Evolutionary conservation across 2,329 filamentous ascomycete genomes (phyloP).

Genomic region (Colletotrichum orchidophilum): DNA sequence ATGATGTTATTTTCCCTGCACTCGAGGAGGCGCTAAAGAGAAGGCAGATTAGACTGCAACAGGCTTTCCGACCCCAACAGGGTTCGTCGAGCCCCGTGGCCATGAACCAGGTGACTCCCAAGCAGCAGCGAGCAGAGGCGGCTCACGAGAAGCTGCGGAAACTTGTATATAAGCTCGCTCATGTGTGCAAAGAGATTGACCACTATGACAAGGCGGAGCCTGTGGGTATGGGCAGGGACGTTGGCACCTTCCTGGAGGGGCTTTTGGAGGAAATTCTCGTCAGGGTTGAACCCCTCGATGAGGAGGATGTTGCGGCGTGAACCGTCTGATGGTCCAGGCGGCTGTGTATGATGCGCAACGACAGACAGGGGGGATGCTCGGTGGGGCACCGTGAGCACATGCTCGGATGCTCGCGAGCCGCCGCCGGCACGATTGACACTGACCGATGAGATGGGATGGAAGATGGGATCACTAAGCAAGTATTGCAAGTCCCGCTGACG

Average conservation of each 20-base stretch:
- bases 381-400: background rate
- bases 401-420: background rate
- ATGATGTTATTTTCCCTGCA: slow-evolving; percentile 91
- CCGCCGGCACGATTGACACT: background rate
- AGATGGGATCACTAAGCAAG: background rate
- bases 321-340: slow-evolving; percentile 24
- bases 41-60: slow-evolving; percentile 71
- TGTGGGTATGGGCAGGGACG: slow-evolving; percentile 93
- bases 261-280: slow-evolving; percentile 94
- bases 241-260: slow-evolving; percentile 88
- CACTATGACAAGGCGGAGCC: slow-evolving; percentile 85
- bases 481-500: background rate
- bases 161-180: slow-evolving; percentile 83
- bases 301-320: slow-evolving; percentile 58
- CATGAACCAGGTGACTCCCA: slow-evolving; percentile 62
- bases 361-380: slow-evolving; percentile 1
- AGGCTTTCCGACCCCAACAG: slow-evolving; percentile 53
- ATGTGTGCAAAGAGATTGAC: slow-evolving; percentile 90
- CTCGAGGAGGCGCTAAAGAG: slow-evolving; percentile 90
- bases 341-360: slow-evolving; percentile 15
- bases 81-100: slow-evolving; percentile 40
- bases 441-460: slow-evolving; percentile 10
- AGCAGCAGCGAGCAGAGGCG: slow-evolving; percentile 73
- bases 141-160: slow-evolving; percentile 85
- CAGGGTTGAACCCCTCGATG: slow-evolving; percentile 86